phyloP scores from a whole-genome alignment of 2,329 filamentous ascomycete genomes.

The Pyrenochaeta sp. region DNA sequence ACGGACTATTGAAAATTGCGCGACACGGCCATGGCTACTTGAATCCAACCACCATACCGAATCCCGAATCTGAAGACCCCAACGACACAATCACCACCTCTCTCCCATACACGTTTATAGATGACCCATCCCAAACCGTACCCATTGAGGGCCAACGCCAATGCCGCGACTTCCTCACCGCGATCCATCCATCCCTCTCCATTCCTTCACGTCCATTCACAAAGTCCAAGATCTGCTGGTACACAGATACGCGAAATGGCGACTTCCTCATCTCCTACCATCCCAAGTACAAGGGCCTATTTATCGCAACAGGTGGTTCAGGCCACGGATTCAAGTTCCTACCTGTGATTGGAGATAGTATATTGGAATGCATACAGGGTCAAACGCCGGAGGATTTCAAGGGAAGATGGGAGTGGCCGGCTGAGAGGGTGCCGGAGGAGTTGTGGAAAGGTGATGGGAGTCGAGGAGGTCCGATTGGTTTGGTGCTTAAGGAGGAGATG shows the following conservation, averaged over 20 bases:
- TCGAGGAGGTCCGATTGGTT: slow-evolving; percentile 47
- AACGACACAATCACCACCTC: slow-evolving; percentile 52
- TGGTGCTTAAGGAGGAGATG: slow-evolving; percentile 54
- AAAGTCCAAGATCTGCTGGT: slow-evolving; percentile 62
- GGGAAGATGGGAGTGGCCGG: slow-evolving; percentile 68
- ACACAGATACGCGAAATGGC: slow-evolving; percentile 64
- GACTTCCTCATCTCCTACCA: slow-evolving; percentile 65
- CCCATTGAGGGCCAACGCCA: slow-evolving; percentile 44
- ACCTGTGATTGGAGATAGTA: slow-evolving; percentile 64
- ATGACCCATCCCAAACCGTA: slow-evolving; percentile 52
- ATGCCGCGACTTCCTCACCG: slow-evolving; percentile 42
- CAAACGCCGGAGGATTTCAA: slow-evolving; percentile 59
- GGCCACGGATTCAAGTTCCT: slow-evolving; percentile 71
- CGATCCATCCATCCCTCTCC: slow-evolving; percentile 43
- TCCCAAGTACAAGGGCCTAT: slow-evolving; percentile 59
- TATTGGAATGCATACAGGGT: slow-evolving; percentile 60
- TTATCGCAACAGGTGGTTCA: slow-evolving; percentile 68
- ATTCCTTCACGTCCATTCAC: slow-evolving; percentile 53
- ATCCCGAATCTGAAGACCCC: slow-evolving; percentile 53
- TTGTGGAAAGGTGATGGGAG: slow-evolving; percentile 50
- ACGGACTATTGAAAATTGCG: slow-evolving; percentile 57
- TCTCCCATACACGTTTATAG: slow-evolving; percentile 63
- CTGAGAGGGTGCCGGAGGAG: slow-evolving; percentile 49
- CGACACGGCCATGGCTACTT: slow-evolving; percentile 61
- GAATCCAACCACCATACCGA: slow-evolving; percentile 56